phyloP scores from a whole-genome alignment of 108 stramenopile species.

The Epithemia pelagica region DNA sequence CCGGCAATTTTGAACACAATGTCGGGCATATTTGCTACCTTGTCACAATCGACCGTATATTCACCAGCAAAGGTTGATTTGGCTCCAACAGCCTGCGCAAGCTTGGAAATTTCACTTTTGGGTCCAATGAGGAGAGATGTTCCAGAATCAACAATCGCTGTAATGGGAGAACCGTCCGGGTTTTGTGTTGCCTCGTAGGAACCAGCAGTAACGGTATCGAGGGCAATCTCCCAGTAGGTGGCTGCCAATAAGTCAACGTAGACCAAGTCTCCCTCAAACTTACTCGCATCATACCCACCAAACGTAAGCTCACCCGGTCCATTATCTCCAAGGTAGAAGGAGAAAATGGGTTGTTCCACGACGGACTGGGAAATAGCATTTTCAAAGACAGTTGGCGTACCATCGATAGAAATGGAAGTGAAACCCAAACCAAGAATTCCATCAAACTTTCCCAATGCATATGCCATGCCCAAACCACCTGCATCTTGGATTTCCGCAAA shows the following conservation, averaged over 20 bases:
- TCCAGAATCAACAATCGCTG: conserved; percentile 94
- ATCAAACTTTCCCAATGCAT: conserved; percentile 92
- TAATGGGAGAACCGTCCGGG: conserved; percentile 20
- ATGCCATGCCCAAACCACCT: conserved; percentile 95
- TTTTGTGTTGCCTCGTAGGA: conserved; percentile 24
- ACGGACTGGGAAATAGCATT: conserved; percentile 82
- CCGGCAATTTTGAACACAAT: conserved; percentile 81
- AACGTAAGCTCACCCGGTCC: conserved; percentile 90
- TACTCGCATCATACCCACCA: conserved; percentile 84
- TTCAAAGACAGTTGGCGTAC: conserved; percentile 87
- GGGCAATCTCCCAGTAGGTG: conserved; percentile 88
- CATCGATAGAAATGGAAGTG: conserved; percentile 79
- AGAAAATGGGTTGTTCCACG: conserved; percentile 80
- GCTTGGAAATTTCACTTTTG: conserved; percentile 44
- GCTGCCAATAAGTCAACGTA: conserved; percentile 71
- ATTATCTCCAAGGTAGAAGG: conserved; percentile 95
- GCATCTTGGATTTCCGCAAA: conserved; percentile 92
- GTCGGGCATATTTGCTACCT: conserved; percentile 60
- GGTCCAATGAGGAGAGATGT: conserved; percentile 93
- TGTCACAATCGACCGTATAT: conserved; percentile 88
- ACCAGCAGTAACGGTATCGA: conserved; percentile 65
- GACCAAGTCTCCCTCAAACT: conserved; percentile 68
- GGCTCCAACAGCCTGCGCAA: conserved; percentile 83
- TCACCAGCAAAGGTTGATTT: conserved; percentile 82
- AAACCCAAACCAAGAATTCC: conserved; percentile 98